Percentiles rank a stretch among this genome's conserved stretches.
phyloP scores from a whole-genome alignment of 805 yeast species.

The Starmerella stigmatis region DNA sequence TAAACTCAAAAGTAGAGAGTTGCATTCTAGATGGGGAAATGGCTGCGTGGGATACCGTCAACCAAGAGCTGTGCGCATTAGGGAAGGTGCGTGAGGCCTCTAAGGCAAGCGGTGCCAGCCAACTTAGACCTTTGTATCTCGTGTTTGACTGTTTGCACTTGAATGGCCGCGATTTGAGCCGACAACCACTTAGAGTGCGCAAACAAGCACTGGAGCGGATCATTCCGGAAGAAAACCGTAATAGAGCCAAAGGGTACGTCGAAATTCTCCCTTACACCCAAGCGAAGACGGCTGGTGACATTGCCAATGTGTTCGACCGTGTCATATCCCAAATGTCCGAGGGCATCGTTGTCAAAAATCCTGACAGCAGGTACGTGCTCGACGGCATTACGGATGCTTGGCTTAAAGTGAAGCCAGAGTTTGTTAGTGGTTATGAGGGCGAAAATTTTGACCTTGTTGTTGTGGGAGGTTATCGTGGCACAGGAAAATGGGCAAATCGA shows the following conservation, averaged over 20 bases:
- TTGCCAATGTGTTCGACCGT: constrained; percentile 43
- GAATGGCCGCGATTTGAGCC: constrained; percentile 55
- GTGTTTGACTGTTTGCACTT: constrained; percentile 64
- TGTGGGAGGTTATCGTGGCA: constrained; percentile 67
- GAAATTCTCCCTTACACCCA: constrained; percentile 29
- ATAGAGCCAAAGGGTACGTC: constrained; percentile 16
- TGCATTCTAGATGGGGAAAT: constrained; percentile 81
- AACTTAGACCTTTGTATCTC: constrained; percentile 30
- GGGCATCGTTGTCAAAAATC: constrained; percentile 69
- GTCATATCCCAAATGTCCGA: constrained; percentile 59
- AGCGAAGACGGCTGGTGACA: constrained; percentile 41
- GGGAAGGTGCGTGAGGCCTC: constrained; percentile 54
- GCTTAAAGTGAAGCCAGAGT: constrained; percentile 88
- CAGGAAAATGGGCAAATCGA: constrained; percentile 38
- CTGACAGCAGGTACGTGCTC: constrained; percentile 46
- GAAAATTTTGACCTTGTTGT: constrained; percentile 72
- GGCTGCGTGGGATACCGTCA: constrained; percentile 66
- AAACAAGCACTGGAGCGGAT: constrained; percentile 42
- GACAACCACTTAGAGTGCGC: constrained; percentile 45
- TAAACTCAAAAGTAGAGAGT: constrained; percentile 27
- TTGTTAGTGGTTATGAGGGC: constrained; percentile 64
- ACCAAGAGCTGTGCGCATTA: constrained; percentile 54
- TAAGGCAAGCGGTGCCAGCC: not conserved
- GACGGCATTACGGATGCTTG: constrained; percentile 58
- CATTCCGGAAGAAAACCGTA: constrained; percentile 31